Evolutionary conservation across 257 asterid genomes (phyloP).

Genomic region (Cinchona pubescens): DNA sequence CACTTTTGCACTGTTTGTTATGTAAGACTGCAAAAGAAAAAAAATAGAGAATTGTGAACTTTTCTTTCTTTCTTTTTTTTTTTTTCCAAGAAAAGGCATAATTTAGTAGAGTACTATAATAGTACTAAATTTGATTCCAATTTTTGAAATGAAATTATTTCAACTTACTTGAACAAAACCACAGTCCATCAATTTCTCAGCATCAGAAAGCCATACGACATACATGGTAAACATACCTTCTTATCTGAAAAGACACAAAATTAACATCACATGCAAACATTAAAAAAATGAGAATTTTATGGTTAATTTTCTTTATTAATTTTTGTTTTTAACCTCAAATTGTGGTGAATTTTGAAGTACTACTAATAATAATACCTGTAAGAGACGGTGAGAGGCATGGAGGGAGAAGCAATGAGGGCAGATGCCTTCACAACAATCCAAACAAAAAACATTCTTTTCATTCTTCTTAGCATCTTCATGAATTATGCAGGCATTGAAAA

Average conservation of each 20-base stretch:
- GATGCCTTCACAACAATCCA: constrained; percentile 67
- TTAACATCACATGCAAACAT: not conserved
- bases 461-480: constrained; percentile 63
- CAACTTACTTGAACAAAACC: constrained; percentile 60
- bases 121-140: not conserved
- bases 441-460: constrained; percentile 66
- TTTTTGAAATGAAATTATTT: not conserved
- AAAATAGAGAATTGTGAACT: not conserved
- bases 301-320: not conserved
- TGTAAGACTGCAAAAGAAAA: constrained; percentile 27
- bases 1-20: constrained; percentile 35
- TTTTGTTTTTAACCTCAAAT: not conserved
- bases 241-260: constrained; percentile 23
- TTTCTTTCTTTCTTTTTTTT: no score
- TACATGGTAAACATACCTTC: constrained; percentile 65
- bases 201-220: constrained; percentile 58
- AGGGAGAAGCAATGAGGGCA: constrained; percentile 56
- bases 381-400: constrained; percentile 65
- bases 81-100: not conserved
- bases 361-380: constrained; percentile 52
- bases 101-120: no score
- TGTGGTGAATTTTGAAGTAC: constrained; percentile 4
- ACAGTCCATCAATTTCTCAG: constrained; percentile 56
- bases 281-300: not conserved
- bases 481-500: constrained; percentile 64